Evolutionary conservation across 441 rosid genomes (phyloP), one percentile per base, ranked within the genome.

Genomic region (Erodium texanum): DNA sequence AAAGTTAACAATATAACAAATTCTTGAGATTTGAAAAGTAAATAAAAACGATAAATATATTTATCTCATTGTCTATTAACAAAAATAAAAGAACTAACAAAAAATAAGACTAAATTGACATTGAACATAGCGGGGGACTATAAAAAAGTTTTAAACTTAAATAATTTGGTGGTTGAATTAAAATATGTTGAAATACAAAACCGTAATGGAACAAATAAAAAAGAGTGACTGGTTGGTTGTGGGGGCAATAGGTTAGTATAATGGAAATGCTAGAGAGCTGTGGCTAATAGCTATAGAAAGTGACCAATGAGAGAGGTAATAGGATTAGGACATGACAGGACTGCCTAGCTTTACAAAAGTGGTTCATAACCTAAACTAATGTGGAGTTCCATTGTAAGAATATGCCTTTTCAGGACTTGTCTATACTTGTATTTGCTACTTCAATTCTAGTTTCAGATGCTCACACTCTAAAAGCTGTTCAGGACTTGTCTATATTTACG

Each of bases 231-330:
- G 58, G 58, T 50, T 16, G 4, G 22, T 52, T 4, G 59, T 52
- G 59, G 59, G 59, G 59, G 9, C 59, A n/a, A n/a, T 52, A 16
- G 6, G 1, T 52, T 52, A 34, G 59, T 22, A 52, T 52, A 52
- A n/a, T 52, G 59, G 18, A n/a, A 52, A 52, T 6, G 59, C 22
- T n/a, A 43, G 50, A 43, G 50, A 16, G 18, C 20, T 16, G 2
- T 52, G 59, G 59, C 8, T 52, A 52, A n/a, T 52, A 52, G 59
- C 59, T 52, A 18, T 16, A 52, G 59, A 52, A 52, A 52, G 20
- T 52, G 59, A 52, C 59, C 2, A 16, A 5, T n/a, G 59, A 16
- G 22, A 52, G 59, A 18, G 59, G 6, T 3, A 52, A 52, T 52
- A 12, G 22, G 20, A 52, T 52, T 52, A n/a, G 59, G 59, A 52